Conservation (phyloP, 1,284 basidiomycete species). For the Leccinum glutinopallens region DNA sequence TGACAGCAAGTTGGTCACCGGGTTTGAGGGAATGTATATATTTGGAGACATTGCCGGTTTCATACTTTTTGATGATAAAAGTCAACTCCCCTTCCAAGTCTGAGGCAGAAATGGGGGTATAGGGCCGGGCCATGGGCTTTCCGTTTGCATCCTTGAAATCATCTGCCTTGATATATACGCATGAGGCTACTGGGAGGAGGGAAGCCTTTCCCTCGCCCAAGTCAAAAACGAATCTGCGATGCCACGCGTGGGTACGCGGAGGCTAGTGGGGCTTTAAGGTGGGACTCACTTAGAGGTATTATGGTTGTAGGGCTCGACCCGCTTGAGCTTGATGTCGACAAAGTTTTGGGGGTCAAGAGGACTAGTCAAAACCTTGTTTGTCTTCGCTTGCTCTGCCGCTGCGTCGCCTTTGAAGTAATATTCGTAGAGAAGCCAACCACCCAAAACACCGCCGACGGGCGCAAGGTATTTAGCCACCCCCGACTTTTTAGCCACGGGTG, state of each 20-base stretch:
- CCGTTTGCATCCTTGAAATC: slow-evolving; percentile 78
- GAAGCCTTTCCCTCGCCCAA: slow-evolving; percentile 83
- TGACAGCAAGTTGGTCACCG: slow-evolving; percentile 85
- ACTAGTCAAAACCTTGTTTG: slow-evolving; percentile 55
- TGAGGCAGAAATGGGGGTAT: slow-evolving; percentile 80
- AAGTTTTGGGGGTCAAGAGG: slow-evolving; percentile 76
- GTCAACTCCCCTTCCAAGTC: slow-evolving; percentile 75
- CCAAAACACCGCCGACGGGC: slow-evolving; percentile 35
- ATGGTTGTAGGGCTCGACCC: slow-evolving; percentile 90
- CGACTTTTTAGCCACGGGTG: slow-evolving; percentile 46
- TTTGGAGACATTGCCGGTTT: slow-evolving; percentile 79
- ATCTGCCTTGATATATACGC: slow-evolving; percentile 63
- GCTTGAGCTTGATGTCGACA: slow-evolving; percentile 80
- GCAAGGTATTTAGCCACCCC: slow-evolving; percentile 43
- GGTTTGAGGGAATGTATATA: slow-evolving; percentile 71
- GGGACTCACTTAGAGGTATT: slow-evolving; percentile 69
- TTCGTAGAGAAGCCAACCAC: slow-evolving; percentile 23
- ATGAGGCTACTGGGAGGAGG: slow-evolving; percentile 76
- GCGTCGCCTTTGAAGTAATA: slow-evolving; percentile 27
- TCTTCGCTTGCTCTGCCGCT: slow-evolving; percentile 34
- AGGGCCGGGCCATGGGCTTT: slow-evolving; percentile 87
- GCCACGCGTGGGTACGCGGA: slow-evolving; percentile 8
- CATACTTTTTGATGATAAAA: slow-evolving; percentile 88
- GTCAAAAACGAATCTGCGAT: slow-evolving; percentile 77
- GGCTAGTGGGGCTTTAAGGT: background rate